phyloP scores from a whole-genome alignment of 164 flowering plant genomes.

The Kalanchoe fedtschenkoi region DNA sequence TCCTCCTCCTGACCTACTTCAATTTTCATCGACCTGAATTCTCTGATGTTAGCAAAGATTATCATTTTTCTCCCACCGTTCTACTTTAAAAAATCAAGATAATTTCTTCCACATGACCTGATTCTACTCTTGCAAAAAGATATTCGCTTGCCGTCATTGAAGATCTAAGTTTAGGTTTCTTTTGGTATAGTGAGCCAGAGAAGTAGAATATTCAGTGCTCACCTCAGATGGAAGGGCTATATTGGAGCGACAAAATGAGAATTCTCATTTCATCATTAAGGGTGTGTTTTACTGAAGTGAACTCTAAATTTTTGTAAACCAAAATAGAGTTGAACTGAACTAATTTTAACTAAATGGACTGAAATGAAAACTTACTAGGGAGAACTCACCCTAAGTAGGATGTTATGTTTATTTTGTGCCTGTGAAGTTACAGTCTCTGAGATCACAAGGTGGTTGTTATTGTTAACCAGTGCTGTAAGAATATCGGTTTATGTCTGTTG shows the following conservation, averaged over 20 bases:
- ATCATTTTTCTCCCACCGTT: neutral
- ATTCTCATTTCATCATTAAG: too few relatives aligned
- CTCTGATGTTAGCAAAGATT: constrained; percentile 1
- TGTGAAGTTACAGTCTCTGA: neutral
- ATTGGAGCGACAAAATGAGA: neutral
- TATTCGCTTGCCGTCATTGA: neutral
- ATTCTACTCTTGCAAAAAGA: neutral
- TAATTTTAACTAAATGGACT: too few relatives aligned
- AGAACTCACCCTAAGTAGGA: too few relatives aligned
- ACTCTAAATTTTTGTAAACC: too few relatives aligned
- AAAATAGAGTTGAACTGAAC: too few relatives aligned
- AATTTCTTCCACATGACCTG: neutral
- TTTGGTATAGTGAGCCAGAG: neutral
- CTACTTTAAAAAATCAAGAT: neutral
- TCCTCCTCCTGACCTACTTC: neutral
- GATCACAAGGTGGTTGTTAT: neutral
- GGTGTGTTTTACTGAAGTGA: too few relatives aligned
- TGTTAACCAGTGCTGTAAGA: neutral
- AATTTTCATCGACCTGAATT: neutral
- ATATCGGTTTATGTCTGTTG: neutral
- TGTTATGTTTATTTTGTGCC: neutral
- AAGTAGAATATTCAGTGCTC: neutral
- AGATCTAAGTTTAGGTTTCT: neutral
- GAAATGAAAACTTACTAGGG: too few relatives aligned
- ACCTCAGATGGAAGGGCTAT: neutral